Conservation (phyloP, 176 grass and related monocot species). For the Poa annua region DNA sequence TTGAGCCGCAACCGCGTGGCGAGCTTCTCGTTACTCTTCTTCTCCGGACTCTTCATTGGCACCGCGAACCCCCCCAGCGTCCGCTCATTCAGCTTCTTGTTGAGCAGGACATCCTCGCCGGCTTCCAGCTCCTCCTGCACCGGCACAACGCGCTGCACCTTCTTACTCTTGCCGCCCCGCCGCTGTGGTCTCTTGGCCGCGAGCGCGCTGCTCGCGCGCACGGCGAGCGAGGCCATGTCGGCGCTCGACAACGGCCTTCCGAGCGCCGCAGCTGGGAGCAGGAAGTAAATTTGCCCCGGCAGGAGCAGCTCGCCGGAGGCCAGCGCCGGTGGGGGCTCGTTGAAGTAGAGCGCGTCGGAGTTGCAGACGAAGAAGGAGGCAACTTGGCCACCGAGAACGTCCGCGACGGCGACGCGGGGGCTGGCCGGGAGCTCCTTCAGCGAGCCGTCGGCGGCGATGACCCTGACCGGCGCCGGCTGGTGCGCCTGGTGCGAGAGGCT, state of each 20-base stretch:
- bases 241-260: constrained; percentile 33
- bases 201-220: constrained; percentile 56
- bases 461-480: constrained; percentile 31
- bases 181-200: not conserved
- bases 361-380: constrained; percentile 55
- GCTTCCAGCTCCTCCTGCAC: constrained; percentile 17
- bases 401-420: constrained; percentile 14
- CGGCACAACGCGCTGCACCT: constrained; percentile 38
- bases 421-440: constrained; percentile 46
- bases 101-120: not conserved
- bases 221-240: constrained; percentile 63
- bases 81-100: constrained; percentile 53
- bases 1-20: constrained; percentile 27
- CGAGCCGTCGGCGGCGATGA: constrained; percentile 61
- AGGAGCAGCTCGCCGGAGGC: constrained; percentile 39
- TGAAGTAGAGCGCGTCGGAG: constrained; percentile 70
- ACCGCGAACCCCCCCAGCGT: constrained; percentile 36
- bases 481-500: constrained; percentile 1
- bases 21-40: constrained; percentile 1
- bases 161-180: constrained; percentile 10
- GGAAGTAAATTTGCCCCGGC: constrained; percentile 59
- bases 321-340: constrained; percentile 36
- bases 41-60: not conserved
- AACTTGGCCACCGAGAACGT: constrained; percentile 9
- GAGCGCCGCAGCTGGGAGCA: constrained; percentile 46